These are phyloP conservation scores for Solanum neorickii DNA, from an alignment of 257 asterid species.

Conservation along the genomic window DNA sequence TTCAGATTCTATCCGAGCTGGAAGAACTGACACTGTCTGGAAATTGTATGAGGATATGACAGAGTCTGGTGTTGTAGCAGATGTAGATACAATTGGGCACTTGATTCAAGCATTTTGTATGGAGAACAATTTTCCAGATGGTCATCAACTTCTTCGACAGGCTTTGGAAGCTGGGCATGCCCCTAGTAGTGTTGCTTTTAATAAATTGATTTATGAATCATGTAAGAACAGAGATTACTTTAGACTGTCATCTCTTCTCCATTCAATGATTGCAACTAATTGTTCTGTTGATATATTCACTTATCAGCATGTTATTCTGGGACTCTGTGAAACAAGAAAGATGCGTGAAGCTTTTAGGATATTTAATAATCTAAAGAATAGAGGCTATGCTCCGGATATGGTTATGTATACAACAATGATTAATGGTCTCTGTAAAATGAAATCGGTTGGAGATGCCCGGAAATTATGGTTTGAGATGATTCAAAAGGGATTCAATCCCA, in stretches of 20 bases:
- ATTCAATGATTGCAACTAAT: constrained; percentile 47
- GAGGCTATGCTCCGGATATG: constrained; percentile 63
- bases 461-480: constrained; percentile 72
- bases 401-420: constrained; percentile 67
- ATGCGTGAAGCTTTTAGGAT: constrained; percentile 40
- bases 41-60: constrained; percentile 39
- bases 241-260: constrained; percentile 54
- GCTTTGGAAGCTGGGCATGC: constrained; percentile 41
- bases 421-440: constrained; percentile 40
- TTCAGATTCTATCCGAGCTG: constrained; percentile 18
- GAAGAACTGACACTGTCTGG: constrained; percentile 43
- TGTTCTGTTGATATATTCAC: constrained; percentile 39
- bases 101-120: constrained; percentile 56
- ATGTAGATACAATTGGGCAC: constrained; percentile 36
- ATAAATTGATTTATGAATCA: constrained; percentile 30
- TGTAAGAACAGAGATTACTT: constrained; percentile 30
- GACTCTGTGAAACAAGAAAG: constrained; percentile 36
- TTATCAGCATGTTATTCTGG: constrained; percentile 52
- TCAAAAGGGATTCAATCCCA: constrained; percentile 36
- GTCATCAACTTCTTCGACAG: constrained; percentile 47
- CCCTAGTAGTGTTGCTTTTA: constrained; percentile 27
- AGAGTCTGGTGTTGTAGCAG: constrained; percentile 26
- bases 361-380: constrained; percentile 47
- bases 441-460: constrained; percentile 40
- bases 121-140: constrained; percentile 29